Evolutionary conservation across 306 rosid genomes (phyloP).

Genomic region (Rosa chinensis): DNA sequence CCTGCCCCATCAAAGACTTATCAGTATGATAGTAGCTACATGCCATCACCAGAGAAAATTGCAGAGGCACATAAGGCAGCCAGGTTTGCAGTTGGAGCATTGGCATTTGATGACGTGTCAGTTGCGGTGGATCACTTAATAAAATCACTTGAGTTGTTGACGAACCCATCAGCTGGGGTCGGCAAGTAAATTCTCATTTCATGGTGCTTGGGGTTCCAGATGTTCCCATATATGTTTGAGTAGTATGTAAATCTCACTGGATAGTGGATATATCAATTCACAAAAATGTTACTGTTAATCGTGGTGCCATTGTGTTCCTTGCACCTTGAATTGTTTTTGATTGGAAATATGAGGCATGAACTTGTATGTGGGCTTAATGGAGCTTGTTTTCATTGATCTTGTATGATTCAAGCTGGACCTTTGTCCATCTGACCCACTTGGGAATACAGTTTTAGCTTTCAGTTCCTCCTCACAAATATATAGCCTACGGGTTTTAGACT

Average conservation of each 20-base stretch:
- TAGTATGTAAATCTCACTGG: conserved; percentile 38
- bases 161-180: conserved; percentile 73
- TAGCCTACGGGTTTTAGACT: background rate
- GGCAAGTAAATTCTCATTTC: conserved; percentile 23
- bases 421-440: background rate
- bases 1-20: conserved; percentile 44
- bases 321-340: background rate
- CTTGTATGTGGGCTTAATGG: conserved; percentile 6
- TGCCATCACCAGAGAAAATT: conserved; percentile 83
- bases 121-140: conserved; percentile 77
- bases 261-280: conserved; percentile 1
- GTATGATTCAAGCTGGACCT: background rate
- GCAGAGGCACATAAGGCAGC: conserved; percentile 99
- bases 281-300: background rate
- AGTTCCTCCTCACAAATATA: background rate
- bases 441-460: background rate
- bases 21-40: conserved; percentile 76
- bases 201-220: conserved; percentile 20
- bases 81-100: conserved; percentile 98
- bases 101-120: conserved; percentile 95
- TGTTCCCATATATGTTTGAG: conserved; percentile 21
- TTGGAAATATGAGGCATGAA: background rate
- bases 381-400: background rate
- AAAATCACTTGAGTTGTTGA: conserved; percentile 90
- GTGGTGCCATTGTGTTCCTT: background rate